Conservation (phyloP, 1,139 yeast species). For the Protomyces pachydermus region DNA sequence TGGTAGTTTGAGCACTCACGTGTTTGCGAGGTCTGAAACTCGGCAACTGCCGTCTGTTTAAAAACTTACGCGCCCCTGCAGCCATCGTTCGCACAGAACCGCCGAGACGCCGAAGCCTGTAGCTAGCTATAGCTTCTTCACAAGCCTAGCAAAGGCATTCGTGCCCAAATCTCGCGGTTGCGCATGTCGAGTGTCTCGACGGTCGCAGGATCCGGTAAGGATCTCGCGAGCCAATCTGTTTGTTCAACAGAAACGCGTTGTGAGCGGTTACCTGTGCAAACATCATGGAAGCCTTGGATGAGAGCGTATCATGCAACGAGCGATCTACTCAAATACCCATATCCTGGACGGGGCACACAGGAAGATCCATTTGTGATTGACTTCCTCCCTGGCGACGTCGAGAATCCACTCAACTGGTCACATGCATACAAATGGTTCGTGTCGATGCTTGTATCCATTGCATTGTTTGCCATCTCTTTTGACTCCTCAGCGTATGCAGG, state of each 20-base stretch:
- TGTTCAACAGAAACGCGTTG: background rate
- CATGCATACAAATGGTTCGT: slow-evolving; percentile 31
- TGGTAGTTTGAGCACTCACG: too few relatives aligned
- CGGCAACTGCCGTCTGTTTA: too few relatives aligned
- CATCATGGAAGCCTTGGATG: background rate
- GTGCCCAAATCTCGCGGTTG: too few relatives aligned
- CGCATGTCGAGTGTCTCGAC: too few relatives aligned
- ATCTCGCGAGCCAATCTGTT: background rate
- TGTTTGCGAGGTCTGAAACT: too few relatives aligned
- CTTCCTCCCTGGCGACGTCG: slow-evolving; percentile 47
- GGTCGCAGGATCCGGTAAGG: background rate
- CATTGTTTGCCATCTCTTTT: slow-evolving; percentile 61
- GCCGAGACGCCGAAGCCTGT: too few relatives aligned
- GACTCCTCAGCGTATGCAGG: slow-evolving; percentile 45
- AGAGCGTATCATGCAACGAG: background rate
- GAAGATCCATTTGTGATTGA: background rate
- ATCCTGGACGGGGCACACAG: background rate
- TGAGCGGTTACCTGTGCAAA: background rate
- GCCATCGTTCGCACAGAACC: too few relatives aligned
- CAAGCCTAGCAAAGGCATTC: too few relatives aligned
- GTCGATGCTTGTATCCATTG: slow-evolving; percentile 11
- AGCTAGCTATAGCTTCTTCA: too few relatives aligned
- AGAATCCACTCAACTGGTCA: slow-evolving; percentile 56
- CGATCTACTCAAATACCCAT: background rate
- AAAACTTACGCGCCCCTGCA: too few relatives aligned